Percentiles rank a stretch among this genome's conserved stretches.
phyloP scores from a whole-genome alignment of 768 basidiomycete species.

The Termitomyces sp. region DNA sequence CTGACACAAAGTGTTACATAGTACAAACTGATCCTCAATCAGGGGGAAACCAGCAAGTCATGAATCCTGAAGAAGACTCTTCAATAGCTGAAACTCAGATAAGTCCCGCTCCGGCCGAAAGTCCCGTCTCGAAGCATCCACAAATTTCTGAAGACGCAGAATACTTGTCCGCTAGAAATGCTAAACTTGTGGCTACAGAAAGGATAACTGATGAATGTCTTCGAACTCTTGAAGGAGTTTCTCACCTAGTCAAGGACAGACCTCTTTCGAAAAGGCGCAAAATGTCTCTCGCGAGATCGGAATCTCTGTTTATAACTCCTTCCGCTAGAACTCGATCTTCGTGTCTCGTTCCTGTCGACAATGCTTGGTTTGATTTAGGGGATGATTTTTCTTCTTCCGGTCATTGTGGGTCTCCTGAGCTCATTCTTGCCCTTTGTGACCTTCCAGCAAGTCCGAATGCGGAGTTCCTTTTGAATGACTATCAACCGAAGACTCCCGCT shows the following conservation, averaged over 20 bases:
- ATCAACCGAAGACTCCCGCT: conserved; percentile 12
- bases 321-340: conserved; percentile 9
- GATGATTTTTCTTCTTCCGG: conserved; percentile 14
- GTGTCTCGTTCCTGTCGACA: conserved; percentile 20
- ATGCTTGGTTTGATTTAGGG: conserved; percentile 11
- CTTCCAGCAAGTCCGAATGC: neutral
- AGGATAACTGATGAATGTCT: conserved; percentile 6
- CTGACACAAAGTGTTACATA: neutral
- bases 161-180: conserved; percentile 5
- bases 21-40: neutral
- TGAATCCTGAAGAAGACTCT: neutral
- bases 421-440: conserved; percentile 10
- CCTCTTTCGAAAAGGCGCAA: neutral
- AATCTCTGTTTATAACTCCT: neutral
- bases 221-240: neutral
- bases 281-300: neutral
- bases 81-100: neutral
- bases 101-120: neutral
- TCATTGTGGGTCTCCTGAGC: conserved; percentile 4
- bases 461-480: conserved; percentile 1
- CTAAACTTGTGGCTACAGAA: conserved; percentile 11
- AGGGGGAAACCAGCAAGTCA: neutral
- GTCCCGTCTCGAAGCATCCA: neutral
- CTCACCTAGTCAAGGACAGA: neutral
- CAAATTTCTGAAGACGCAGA: neutral